Conservation (phyloP, 768 basidiomycete genomes). For the Boletus patriciae region DNA sequence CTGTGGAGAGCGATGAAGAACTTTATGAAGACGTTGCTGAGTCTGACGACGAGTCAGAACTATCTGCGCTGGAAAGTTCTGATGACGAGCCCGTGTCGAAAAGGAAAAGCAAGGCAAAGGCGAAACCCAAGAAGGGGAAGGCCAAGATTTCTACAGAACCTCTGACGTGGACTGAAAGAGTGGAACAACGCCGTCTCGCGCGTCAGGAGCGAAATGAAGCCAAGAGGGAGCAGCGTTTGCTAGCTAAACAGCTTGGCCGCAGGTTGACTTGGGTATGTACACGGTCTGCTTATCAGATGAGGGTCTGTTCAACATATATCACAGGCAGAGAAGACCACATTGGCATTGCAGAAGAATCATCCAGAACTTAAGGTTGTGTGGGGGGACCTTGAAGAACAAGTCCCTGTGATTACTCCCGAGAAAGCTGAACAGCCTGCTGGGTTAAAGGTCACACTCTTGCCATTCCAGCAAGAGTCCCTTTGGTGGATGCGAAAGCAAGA, state of each 20-base stretch:
- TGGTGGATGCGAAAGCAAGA: slow-evolving; percentile 98
- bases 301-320: slow-evolving; percentile 6
- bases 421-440: slow-evolving; percentile 77
- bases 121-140: slow-evolving; percentile 23
- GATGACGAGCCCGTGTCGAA: slow-evolving; percentile 26
- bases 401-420: slow-evolving; percentile 61
- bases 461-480: slow-evolving; percentile 94
- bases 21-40: background rate
- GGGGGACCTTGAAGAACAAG: slow-evolving; percentile 74
- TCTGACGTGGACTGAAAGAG: slow-evolving; percentile 10
- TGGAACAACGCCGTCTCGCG: slow-evolving; percentile 15
- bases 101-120: slow-evolving; percentile 35
- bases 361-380: slow-evolving; percentile 82
- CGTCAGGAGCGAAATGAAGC: slow-evolving; percentile 28
- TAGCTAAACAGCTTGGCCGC: slow-evolving; percentile 64
- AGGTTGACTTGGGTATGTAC: slow-evolving; percentile 65
- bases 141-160: background rate
- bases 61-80: slow-evolving; percentile 7
- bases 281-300: slow-evolving; percentile 7
- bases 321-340: slow-evolving; percentile 69
- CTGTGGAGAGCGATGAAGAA: slow-evolving; percentile 16
- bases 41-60: slow-evolving; percentile 11
- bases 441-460: slow-evolving; percentile 83
- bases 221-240: slow-evolving; percentile 48
- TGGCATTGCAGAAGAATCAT: slow-evolving; percentile 67